phyloP scores from a whole-genome alignment of 306 rosid genomes.

The Fragaria vesca region DNA sequence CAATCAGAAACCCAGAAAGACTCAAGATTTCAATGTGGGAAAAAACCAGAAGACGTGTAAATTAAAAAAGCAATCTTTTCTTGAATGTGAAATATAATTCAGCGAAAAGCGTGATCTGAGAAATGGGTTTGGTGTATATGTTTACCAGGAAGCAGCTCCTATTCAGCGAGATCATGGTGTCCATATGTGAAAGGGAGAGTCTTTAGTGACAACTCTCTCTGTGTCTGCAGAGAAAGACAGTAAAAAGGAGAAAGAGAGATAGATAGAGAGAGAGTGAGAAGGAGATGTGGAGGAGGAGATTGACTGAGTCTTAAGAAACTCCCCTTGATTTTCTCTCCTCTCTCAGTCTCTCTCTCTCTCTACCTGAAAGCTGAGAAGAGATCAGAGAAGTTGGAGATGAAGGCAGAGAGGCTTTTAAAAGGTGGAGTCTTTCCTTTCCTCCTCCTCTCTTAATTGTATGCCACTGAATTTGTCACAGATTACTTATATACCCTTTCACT shows the following conservation, averaged over 20 bases:
- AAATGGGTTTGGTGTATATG: constrained; percentile 20
- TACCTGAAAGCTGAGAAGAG: constrained; percentile 19
- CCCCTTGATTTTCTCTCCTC: constrained; percentile 26
- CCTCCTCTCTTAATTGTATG: background rate
- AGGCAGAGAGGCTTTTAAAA: background rate
- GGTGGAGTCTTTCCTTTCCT: background rate
- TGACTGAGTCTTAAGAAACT: background rate
- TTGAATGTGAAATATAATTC: background rate
- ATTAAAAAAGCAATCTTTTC: background rate
- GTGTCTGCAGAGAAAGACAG: background rate
- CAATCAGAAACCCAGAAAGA: constrained; percentile 7
- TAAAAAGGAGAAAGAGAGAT: background rate
- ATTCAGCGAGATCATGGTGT: constrained; percentile 51
- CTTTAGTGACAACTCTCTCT: background rate
- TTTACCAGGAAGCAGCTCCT: constrained; percentile 57
- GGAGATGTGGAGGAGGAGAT: constrained; percentile 10
- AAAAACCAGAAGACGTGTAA: background rate
- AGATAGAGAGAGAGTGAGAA: constrained; percentile 1
- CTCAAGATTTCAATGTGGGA: constrained; percentile 20
- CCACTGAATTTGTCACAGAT: background rate
- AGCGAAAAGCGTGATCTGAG: constrained; percentile 20
- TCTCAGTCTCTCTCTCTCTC: constrained; percentile 22
- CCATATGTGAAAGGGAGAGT: constrained; percentile 34
- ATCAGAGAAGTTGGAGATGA: background rate
- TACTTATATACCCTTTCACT: constrained; percentile 22